Base-by-base conservation (phyloP, 2,329 filamentous ascomycete species). In the Zasmidium citrigriseum region DNA sequence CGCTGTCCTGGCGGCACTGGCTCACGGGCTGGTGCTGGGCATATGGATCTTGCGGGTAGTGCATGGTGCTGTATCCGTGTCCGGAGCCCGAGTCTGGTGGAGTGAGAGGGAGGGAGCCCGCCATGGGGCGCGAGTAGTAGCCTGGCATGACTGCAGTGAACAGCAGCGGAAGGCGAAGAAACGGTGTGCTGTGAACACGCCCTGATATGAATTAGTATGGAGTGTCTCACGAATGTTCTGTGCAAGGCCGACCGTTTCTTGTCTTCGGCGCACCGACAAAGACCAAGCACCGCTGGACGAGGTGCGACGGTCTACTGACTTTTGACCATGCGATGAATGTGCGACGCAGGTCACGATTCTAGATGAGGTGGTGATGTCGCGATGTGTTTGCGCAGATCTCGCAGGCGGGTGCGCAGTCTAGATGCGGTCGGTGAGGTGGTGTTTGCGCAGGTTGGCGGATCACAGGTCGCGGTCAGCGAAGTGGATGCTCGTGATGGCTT, bases 61-160 rank as follows among this genome's bases (percentile, higher is more conserved):
- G 77, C 71, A 79, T 76, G 63, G 58, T 68, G 62, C 65, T 68
- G 66, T 70, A 72, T 24, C 61, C 63, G 59, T 72, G 72, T 67
- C 73, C 76, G 60, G 77, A 80, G 41, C 73, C 75, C 60, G 75
- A 76, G 66, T 81, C 79, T 59, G 79, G 80, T 11, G 80, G 80
- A 51, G 80, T 82, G 60, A 80, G 75, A 61, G 77, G 78, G 49
- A 78, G 70, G 58, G 73, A 70, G 58, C 62, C 65, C 54, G 74
- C 73, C 72, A 76, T 70, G 58, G 77, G 74, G 52, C 77, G 75
- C 23, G 56, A 55, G 67, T 81, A 81, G 70, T 81, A 81, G 67
- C 78, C 77, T 65, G 80, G 79, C 80, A 82, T 82, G 71, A 67
- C 76, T 70, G 70, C 67, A 64, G 63, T 62, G 64, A 64, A 29